phyloP scores from a whole-genome alignment of 306 rosid genomes.

The Rosa rugosa region DNA sequence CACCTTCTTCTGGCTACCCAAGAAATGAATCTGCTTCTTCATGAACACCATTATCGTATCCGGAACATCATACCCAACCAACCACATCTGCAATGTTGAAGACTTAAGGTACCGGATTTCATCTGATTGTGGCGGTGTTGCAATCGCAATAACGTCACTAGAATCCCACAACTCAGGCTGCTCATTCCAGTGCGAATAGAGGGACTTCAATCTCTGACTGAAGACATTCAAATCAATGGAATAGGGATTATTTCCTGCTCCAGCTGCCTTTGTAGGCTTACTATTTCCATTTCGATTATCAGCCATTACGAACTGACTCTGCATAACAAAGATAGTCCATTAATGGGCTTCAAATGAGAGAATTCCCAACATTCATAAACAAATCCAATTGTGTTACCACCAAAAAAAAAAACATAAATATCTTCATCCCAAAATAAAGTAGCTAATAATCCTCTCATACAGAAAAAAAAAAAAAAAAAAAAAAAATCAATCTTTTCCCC shows the following conservation, averaged over 20 bases:
- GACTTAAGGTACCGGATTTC: constrained; percentile 91
- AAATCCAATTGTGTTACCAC: not conserved
- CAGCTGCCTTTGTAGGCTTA: constrained; percentile 54
- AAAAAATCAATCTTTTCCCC: not conserved
- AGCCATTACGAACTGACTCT: constrained; percentile 49
- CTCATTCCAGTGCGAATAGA: constrained; percentile 73
- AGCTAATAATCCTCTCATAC: not conserved
- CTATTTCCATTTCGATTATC: constrained; percentile 77
- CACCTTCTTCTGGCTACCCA: constrained; percentile 87
- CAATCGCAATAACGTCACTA: constrained; percentile 63
- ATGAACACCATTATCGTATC: constrained; percentile 87
- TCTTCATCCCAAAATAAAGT: not conserved
- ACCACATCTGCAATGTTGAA: constrained; percentile 78
- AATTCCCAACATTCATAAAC: not conserved
- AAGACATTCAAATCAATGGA: constrained; percentile 62
- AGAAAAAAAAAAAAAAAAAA: not conserved
- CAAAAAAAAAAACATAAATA: not conserved
- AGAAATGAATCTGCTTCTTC: constrained; percentile 74
- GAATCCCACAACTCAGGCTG: constrained; percentile 73
- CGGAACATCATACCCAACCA: constrained; percentile 90
- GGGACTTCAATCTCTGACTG: constrained; percentile 51
- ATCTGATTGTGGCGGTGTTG: constrained; percentile 83
- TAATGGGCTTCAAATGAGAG: not conserved
- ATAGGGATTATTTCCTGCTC: constrained; percentile 47
- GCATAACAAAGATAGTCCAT: constrained; percentile 11